Evolutionary conservation across 768 basidiomycete genomes (phyloP), one percentile per base, ranked within the genome.

Genomic region (Lentinus brumalis): DNA sequence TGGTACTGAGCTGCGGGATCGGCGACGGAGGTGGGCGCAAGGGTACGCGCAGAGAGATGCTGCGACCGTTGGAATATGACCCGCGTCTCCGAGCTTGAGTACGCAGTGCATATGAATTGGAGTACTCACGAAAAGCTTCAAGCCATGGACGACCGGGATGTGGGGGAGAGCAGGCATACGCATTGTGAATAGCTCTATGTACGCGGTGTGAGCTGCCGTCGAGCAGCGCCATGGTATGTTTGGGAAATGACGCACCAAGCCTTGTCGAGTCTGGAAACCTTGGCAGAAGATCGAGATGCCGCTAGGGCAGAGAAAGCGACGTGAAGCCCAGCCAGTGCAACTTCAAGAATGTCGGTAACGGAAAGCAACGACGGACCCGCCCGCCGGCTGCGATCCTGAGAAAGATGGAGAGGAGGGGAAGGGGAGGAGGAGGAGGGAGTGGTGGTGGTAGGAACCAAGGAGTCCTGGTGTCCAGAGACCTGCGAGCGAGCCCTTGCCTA

Each of bases 241-340:
- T 59, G 30, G 39, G 49, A 26, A 15, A 46, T 30, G 56, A 50
- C 32, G 29, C 44, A 51, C 61, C 58, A 61, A 14, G 46, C 54
- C 44, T 53, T 40, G 56, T 60, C 32, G 52, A 56, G 53, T 57
- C 42, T 42, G 18, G 42, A 63, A 44, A 44, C 50, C 18, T 63
- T 66, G 67, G 73, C 52, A 64, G 59, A 61, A 59, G 51, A 64
- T 57, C 41, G 21, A 70, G 64, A 69, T 72, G 79, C 80, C 83
- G 66, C 81, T 78, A 70, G 81, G 80, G 81, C 79, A 66, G 61
- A 62, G 61, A 64, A 59, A 66, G 59, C 62, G 58, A 63, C 47
- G 49, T 66, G 60, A 63, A 53, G 70, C 45, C 66, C 62, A 69
- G 70, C 68, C 71, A 71, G 53, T 65, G 62, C 57, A 63, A 63